Evolutionary conservation across 2,329 filamentous ascomycete genomes (phyloP).

Genomic region (Neodidymelliopsis sp.): DNA sequence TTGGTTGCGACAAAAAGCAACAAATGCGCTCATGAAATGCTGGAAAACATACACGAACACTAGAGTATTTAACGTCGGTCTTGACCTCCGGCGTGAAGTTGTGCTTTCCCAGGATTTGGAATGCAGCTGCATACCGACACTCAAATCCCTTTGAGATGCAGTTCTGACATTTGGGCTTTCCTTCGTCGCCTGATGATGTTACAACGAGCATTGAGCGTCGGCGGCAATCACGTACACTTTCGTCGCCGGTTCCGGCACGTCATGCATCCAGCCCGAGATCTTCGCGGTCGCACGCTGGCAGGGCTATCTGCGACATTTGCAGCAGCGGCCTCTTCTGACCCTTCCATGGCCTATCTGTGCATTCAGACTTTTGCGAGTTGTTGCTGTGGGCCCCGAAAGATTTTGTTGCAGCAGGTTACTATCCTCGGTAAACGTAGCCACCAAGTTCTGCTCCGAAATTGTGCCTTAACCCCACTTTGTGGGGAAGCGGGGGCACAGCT

Average conservation of each 20-base stretch:
- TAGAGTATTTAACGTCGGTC: conserved; percentile 24
- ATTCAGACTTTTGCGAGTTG: not conserved
- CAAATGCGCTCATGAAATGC: not conserved
- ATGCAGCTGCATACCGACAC: conserved; percentile 58
- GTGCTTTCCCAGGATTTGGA: conserved; percentile 61
- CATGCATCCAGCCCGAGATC: conserved; percentile 55
- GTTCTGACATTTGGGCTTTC: conserved; percentile 59
- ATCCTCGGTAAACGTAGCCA: conserved; percentile 30
- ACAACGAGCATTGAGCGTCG: not conserved
- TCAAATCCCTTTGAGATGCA: conserved; percentile 57
- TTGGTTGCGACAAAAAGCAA: too few relatives aligned
- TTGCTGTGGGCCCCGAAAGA: not conserved
- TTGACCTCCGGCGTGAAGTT: conserved; percentile 50
- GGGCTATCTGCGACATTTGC: conserved; percentile 15
- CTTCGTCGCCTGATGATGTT: conserved; percentile 57
- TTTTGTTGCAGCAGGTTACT: conserved; percentile 8
- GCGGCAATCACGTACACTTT: conserved; percentile 53
- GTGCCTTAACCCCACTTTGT: not conserved
- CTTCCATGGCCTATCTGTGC: conserved; percentile 17
- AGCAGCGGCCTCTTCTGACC: conserved; percentile 6
- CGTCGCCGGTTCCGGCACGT: conserved; percentile 58
- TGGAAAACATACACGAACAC: conserved; percentile 15
- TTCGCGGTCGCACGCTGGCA: conserved; percentile 18
- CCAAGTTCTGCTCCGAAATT: conserved; percentile 8
- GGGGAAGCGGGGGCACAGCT: conserved; percentile 15